phyloP scores from a whole-genome alignment of 352 stramenopile genomes.

The Stramenopiles sp. region DNA sequence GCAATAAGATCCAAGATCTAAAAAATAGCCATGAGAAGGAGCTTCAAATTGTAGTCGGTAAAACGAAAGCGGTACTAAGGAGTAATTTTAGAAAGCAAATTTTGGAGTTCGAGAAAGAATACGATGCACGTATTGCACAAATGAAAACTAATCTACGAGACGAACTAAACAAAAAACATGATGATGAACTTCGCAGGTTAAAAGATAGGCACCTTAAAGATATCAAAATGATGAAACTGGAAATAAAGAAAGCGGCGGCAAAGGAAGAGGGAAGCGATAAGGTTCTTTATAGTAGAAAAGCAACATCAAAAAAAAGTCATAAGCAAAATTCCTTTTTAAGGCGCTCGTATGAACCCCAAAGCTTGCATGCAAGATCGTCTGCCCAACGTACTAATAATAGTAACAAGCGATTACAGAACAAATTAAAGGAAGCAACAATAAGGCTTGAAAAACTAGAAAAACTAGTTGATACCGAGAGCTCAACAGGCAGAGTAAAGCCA shows the following conservation, averaged over 20 bases:
- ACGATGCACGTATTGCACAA: background rate
- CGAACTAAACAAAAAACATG: background rate
- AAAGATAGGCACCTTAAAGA: background rate
- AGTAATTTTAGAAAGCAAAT: background rate
- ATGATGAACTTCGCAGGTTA: background rate
- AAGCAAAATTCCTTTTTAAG: background rate
- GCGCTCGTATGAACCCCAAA: background rate
- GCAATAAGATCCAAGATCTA: background rate
- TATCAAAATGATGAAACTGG: background rate
- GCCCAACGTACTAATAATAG: background rate
- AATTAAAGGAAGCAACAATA: background rate
- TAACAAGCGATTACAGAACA: background rate
- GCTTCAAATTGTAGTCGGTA: background rate
- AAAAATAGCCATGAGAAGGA: background rate
- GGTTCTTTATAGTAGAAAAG: background rate
- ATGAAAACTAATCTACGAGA: background rate
- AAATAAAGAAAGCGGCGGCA: background rate
- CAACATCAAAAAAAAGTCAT: background rate
- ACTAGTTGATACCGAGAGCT: background rate
- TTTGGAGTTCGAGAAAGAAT: background rate
- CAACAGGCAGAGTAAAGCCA: background rate
- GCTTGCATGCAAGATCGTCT: too few relatives aligned
- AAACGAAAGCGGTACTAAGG: background rate
- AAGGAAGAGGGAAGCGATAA: background rate
- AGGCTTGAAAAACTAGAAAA: background rate